Evolutionary conservation across 768 basidiomycete genomes (phyloP), one percentile per base, ranked within the genome.

Genomic region (Mycena floridula): DNA sequence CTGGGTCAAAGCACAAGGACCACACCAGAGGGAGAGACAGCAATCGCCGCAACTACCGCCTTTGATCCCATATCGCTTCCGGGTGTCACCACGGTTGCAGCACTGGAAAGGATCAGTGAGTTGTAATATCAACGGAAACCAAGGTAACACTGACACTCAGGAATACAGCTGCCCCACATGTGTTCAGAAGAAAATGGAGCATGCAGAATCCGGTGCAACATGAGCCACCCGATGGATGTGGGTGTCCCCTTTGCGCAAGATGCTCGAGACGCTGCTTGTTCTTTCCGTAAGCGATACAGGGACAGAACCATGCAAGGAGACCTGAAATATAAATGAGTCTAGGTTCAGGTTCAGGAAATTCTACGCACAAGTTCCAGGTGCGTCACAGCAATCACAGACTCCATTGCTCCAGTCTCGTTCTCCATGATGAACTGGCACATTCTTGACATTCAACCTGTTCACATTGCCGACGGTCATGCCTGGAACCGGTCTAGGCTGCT

Each of bases 1-100:
- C 50, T 71, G 70, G 2, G 61, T 57, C 28, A 70, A 61, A n/a
- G 57, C 61, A 50, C 72, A 74, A 13, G 69, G 58, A 1, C 56
- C 59, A 55, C 69, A 72, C 54, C 56, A 70, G 40, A 59, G 54
- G 11, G 60, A 55, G 11, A 59, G 49, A 6, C 54, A n/a, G n/a
- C n/a, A n/a, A n/a, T n/a, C n/a, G n/a, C n/a, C n/a, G n/a, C n/a
- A n/a, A n/a, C n/a, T n/a, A n/a, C n/a, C n/a, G n/a, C n/a, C n/a
- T n/a, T n/a, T n/a, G n/a, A n/a, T n/a, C n/a, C n/a, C n/a, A n/a
- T n/a, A n/a, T n/a, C n/a, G n/a, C n/a, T n/a, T n/a, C n/a, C n/a
- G n/a, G n/a, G n/a, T n/a, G n/a, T n/a, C n/a, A n/a, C n/a, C n/a
- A n/a, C n/a, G n/a, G n/a, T n/a, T n/a, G n/a, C n/a, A n/a, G n/a